Evolutionary conservation across 1,139 yeast species (phyloP).

Genomic region (Protomyces inouyei): DNA sequence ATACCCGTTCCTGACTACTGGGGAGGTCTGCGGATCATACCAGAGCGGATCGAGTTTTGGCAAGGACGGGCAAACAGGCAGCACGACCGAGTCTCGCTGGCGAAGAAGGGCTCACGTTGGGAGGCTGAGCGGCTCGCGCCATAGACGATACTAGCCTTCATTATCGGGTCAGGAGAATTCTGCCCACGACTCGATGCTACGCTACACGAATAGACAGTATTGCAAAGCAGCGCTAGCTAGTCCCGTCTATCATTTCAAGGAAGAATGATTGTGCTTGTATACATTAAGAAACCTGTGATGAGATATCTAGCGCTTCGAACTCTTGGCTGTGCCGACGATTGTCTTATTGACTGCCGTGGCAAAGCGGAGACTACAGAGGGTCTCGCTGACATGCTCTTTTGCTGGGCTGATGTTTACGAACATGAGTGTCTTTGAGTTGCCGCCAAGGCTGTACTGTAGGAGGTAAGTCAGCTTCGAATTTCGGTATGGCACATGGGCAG

Average conservation of each 20-base stretch:
- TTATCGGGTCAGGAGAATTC: too few relatives aligned
- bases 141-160: neutral
- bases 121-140: slow-evolving; percentile 1
- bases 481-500: slow-evolving; percentile 52
- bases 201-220: too few relatives aligned
- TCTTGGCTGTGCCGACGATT: slow-evolving; percentile 21
- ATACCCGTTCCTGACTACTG: slow-evolving; percentile 90
- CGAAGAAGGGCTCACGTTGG: slow-evolving; percentile 44
- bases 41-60: slow-evolving; percentile 93
- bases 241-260: too few relatives aligned
- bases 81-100: slow-evolving; percentile 64
- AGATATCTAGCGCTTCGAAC: neutral
- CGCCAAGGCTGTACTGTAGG: slow-evolving; percentile 77
- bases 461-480: slow-evolving; percentile 68
- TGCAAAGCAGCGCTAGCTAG: too few relatives aligned
- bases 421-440: slow-evolving; percentile 86
- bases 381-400: slow-evolving; percentile 60
- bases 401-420: slow-evolving; percentile 83
- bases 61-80: slow-evolving; percentile 88
- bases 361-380: slow-evolving; percentile 78
- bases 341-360: slow-evolving; percentile 56
- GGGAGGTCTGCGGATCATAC: slow-evolving; percentile 90
- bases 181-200: too few relatives aligned
- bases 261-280: too few relatives aligned
- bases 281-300: too few relatives aligned